These are phyloP conservation scores for Lasiodiplodia sp. DNA, from an alignment of 2,329 filamentous ascomycete species.

Conservation along the genomic window DNA sequence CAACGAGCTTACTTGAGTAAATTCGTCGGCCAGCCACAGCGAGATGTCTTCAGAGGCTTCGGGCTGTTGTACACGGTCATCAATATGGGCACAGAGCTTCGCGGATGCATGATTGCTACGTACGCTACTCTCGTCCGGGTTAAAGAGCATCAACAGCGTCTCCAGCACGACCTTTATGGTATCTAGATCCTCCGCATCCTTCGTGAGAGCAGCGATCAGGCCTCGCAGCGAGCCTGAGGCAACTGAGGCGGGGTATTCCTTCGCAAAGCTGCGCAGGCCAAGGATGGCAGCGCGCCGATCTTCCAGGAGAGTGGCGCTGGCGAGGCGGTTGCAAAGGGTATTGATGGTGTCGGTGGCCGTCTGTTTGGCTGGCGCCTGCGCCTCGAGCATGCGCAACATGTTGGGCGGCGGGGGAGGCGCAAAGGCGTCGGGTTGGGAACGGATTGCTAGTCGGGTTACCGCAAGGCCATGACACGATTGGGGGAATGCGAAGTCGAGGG, in stretches of 20 bases:
- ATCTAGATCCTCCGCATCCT: constrained; percentile 93
- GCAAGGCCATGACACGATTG: constrained; percentile 13
- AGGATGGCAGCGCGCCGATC: constrained; percentile 93
- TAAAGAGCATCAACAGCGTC: constrained; percentile 93
- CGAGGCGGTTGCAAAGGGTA: constrained; percentile 83
- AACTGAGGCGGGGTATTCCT: constrained; percentile 94
- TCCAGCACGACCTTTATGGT: constrained; percentile 95
- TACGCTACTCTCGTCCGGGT: constrained; percentile 68
- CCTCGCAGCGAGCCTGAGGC: constrained; percentile 90
- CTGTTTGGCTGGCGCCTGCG: constrained; percentile 89
- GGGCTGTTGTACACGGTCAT: constrained; percentile 61
- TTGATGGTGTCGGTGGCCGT: constrained; percentile 94
- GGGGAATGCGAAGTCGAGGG: constrained; percentile 10
- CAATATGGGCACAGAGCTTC: background rate
- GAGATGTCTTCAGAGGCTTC: constrained; percentile 97
- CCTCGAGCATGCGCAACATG: constrained; percentile 62
- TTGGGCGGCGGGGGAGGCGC: background rate
- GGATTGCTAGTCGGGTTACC: constrained; percentile 3
- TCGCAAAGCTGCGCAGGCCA: constrained; percentile 92
- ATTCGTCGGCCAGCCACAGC: constrained; percentile 96
- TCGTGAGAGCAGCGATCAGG: constrained; percentile 82
- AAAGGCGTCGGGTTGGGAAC: background rate
- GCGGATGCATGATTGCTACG: constrained; percentile 39
- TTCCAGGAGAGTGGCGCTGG: constrained; percentile 89
- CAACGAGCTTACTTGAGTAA: constrained; percentile 75